phyloP scores from a whole-genome alignment of 768 basidiomycete genomes.

The Filobasidium floriforme region DNA sequence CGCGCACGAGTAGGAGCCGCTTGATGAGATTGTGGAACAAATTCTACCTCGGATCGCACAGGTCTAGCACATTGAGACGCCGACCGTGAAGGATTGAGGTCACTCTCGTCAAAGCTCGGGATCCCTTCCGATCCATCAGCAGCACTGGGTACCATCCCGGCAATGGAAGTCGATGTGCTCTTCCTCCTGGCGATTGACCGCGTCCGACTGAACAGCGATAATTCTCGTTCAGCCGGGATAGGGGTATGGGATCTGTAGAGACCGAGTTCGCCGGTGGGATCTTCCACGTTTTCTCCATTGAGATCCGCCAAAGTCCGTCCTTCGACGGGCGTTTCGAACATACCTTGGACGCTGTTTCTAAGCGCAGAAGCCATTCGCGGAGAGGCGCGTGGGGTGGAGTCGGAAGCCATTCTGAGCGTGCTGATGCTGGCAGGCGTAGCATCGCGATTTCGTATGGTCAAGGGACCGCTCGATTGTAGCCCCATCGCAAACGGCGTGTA shows the following conservation, averaged over 20 bases:
- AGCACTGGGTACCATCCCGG: conserved; percentile 4
- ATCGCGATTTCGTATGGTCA: conserved; percentile 9
- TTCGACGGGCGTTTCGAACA: not conserved
- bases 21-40: not conserved
- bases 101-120: conserved; percentile 38
- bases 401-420: conserved; percentile 4
- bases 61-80: conserved; percentile 30
- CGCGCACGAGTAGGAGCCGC: conserved; percentile 15
- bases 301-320: not conserved
- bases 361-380: conserved; percentile 1
- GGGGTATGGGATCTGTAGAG: conserved; percentile 21
- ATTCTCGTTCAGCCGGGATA: conserved; percentile 30
- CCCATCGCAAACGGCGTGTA: conserved; percentile 10
- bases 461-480: conserved; percentile 27
- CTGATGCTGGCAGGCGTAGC: not conserved
- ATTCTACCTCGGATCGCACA: not conserved
- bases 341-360: not conserved
- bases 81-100: conserved; percentile 41
- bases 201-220: conserved; percentile 32
- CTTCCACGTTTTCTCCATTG: not conserved
- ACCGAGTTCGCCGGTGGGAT: conserved; percentile 1
- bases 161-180: not conserved
- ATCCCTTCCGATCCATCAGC: conserved; percentile 26
- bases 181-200: conserved; percentile 16
- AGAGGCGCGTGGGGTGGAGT: not conserved